phyloP scores from a whole-genome alignment of 2,329 filamentous ascomycete species.

The Colletotrichum magnum region DNA sequence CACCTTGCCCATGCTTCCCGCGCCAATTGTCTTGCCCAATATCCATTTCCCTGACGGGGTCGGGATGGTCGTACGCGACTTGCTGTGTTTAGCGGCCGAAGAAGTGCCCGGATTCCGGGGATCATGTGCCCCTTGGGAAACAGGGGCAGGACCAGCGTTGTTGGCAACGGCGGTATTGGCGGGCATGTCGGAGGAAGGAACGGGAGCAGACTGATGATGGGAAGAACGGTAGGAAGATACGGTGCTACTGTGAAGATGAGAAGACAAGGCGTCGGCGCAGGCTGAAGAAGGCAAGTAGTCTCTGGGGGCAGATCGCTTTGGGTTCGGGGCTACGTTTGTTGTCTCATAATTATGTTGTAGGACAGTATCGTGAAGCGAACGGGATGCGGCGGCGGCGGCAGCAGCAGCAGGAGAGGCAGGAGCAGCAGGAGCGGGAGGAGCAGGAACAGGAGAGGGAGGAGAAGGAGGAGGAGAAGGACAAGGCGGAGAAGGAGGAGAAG shows the following conservation, averaged over 20 bases:
- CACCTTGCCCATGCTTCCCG: conserved; percentile 99
- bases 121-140: conserved; percentile 63
- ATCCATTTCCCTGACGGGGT: conserved; percentile 94
- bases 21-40: conserved; percentile 95
- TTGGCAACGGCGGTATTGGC: conserved; percentile 64
- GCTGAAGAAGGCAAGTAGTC: conserved; percentile 67
- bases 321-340: conserved; percentile 73
- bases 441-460: no score
- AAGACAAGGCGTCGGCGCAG: conserved; percentile 67
- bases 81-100: conserved; percentile 64
- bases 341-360: conserved; percentile 81
- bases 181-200: conserved; percentile 59
- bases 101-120: conserved; percentile 53
- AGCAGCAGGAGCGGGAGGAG: no score
- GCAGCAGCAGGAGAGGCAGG: no score
- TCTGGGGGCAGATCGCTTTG: conserved; percentile 76
- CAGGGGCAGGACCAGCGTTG: conserved; percentile 67
- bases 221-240: conserved; percentile 55
- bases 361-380: conserved; percentile 59
- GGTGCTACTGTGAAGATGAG: conserved; percentile 65
- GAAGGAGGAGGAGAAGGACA: no score
- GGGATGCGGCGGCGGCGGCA: conserved; percentile 37
- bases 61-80: conserved; percentile 85
- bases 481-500: no score
- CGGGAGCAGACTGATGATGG: conserved; percentile 47